Percentiles rank a stretch among this genome's conserved stretches.
phyloP scores from a whole-genome alignment of 768 basidiomycete species.

The Tricholoma matsutake region DNA sequence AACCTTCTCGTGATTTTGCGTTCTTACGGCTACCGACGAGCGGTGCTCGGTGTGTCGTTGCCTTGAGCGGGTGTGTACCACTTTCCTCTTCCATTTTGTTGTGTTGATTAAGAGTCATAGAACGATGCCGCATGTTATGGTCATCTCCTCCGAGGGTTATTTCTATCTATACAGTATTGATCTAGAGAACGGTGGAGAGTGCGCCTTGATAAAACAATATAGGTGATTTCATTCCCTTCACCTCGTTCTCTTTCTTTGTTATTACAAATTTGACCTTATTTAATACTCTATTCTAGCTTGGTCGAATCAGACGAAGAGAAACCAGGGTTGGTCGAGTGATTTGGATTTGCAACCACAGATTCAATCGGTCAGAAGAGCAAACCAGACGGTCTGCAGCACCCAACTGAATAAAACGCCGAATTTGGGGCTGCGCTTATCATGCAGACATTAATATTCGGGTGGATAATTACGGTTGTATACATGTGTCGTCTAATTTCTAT shows the following conservation, averaged over 20 bases:
- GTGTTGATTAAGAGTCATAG: conserved; percentile 33
- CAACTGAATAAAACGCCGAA: neutral
- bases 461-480: neutral
- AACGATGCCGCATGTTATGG: conserved; percentile 95
- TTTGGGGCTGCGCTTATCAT: neutral
- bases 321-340: conserved; percentile 11
- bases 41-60: conserved; percentile 83
- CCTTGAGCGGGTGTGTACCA: conserved; percentile 73
- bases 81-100: neutral
- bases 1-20: conserved; percentile 93
- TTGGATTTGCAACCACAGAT: neutral
- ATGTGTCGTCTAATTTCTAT: neutral
- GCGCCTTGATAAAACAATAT: conserved; percentile 92
- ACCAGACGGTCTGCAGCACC: neutral
- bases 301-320: conserved; percentile 32
- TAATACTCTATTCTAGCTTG: conserved; percentile 27
- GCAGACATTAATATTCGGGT: neutral
- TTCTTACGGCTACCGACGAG: conserved; percentile 78
- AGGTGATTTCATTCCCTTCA: conserved; percentile 38
- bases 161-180: conserved; percentile 97
- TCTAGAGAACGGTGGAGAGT: conserved; percentile 94
- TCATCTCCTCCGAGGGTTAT: conserved; percentile 91
- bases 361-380: neutral
- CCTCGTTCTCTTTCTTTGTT: neutral
- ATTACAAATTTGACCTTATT: too few species aligned